phyloP scores from a whole-genome alignment of 2,329 filamentous ascomycete species.

The Neurospora sp. region DNA sequence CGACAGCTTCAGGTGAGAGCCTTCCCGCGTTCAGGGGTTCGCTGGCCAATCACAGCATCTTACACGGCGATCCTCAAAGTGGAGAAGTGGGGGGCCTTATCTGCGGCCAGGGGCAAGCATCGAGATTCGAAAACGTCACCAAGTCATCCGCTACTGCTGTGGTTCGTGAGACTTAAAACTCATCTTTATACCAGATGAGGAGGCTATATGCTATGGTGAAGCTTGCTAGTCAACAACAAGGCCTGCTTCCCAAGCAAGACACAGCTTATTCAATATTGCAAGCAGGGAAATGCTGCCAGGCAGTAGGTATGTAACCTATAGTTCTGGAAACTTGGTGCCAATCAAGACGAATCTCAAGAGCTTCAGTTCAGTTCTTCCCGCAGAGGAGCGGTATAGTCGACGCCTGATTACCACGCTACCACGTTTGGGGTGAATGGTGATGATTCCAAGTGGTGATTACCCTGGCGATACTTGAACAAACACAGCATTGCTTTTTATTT shows the following conservation, averaged over 20 bases:
- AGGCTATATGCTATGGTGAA: background rate
- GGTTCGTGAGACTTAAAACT: background rate
- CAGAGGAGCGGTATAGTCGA: too few species aligned
- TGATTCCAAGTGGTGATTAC: background rate
- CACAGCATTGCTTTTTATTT: background rate
- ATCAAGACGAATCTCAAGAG: too few species aligned
- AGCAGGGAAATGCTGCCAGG: background rate
- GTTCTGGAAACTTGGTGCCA: too few species aligned
- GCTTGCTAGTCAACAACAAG: background rate
- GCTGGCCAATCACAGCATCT: background rate
- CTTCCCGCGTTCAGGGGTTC: background rate
- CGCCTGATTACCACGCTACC: too few species aligned
- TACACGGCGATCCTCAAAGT: background rate
- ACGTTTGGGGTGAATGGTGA: background rate
- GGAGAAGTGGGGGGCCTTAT: background rate
- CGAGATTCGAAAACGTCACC: background rate
- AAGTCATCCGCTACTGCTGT: background rate
- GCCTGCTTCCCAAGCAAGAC: background rate
- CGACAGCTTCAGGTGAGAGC: background rate
- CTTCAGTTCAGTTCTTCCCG: too few species aligned
- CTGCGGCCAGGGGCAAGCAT: background rate
- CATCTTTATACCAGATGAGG: background rate
- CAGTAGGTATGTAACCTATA: background rate
- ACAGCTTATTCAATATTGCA: background rate
- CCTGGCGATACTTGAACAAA: background rate